A percentile compares a stretch with the other conserved stretches of the same genome.
Evolutionary conservation across 169 alveolate species (phyloP).

Genomic region (Theileria equi): DNA sequence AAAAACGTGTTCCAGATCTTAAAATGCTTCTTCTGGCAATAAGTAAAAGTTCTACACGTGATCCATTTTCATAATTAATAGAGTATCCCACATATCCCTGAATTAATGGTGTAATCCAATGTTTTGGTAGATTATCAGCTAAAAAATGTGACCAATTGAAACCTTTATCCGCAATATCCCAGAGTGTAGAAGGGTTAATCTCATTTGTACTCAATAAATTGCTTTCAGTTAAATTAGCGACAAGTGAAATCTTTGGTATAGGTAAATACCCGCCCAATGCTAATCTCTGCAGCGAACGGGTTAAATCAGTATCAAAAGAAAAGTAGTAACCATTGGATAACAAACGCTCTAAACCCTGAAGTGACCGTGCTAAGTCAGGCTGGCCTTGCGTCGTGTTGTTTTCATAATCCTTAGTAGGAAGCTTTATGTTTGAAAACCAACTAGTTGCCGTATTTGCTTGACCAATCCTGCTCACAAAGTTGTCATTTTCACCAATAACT

Average conservation of each 20-base stretch:
- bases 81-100: slow-evolving; percentile 62
- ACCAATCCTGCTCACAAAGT: background rate
- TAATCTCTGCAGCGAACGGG: slow-evolving; percentile 44
- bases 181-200: slow-evolving; percentile 10
- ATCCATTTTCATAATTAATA: slow-evolving; percentile 25
- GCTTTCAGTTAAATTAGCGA: too few relatives aligned
- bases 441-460: background rate
- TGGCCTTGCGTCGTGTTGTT: background rate
- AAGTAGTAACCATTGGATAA: slow-evolving; percentile 40
- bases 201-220: background rate
- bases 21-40: slow-evolving; percentile 84
- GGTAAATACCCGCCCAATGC: slow-evolving; percentile 26
- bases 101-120: slow-evolving; percentile 48
- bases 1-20: slow-evolving; percentile 91
- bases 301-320: slow-evolving; percentile 39
- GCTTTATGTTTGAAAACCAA: background rate
- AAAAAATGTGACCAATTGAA: slow-evolving; percentile 47
- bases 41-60: slow-evolving; percentile 47
- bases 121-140: slow-evolving; percentile 30
- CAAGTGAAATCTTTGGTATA: slow-evolving; percentile 2
- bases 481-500: too few relatives aligned
- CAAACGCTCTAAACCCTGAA: slow-evolving; percentile 20
- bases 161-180: slow-evolving; percentile 29
- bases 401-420: background rate
- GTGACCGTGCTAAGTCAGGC: background rate